These are phyloP conservation scores for Ophiocordyceps camponoti-saundersi DNA, from an alignment of 2,329 filamentous ascomycete species.

Conservation along the genomic window DNA sequence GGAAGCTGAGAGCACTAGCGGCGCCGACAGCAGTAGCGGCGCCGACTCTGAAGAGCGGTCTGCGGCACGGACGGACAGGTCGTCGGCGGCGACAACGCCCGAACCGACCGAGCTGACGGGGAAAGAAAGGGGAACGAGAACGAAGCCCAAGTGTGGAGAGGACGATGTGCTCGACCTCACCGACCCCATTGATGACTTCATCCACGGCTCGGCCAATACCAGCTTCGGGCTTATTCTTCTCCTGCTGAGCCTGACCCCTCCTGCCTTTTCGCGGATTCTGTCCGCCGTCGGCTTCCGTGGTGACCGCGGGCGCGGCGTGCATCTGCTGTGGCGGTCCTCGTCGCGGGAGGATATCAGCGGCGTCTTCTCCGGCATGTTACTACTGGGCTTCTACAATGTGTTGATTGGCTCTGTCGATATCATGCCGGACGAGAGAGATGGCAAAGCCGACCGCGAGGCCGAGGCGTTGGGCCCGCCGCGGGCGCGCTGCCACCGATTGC, in stretches of 20 bases:
- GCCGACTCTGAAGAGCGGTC: not conserved
- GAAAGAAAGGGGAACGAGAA: not conserved
- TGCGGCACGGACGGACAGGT: constrained; percentile 2
- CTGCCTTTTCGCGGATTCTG: constrained; percentile 72
- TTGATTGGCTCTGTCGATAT: constrained; percentile 81
- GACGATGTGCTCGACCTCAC: constrained; percentile 28
- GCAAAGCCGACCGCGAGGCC: constrained; percentile 32
- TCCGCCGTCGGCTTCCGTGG: constrained; percentile 84
- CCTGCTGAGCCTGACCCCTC: constrained; percentile 83
- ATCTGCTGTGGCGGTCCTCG: constrained; percentile 81
- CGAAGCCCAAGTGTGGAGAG: constrained; percentile 12
- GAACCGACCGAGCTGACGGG: not conserved
- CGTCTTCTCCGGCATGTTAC: constrained; percentile 66
- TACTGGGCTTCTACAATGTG: constrained; percentile 79
- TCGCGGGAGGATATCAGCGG: constrained; percentile 79
- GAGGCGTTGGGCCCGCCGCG: constrained; percentile 50
- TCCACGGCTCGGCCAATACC: constrained; percentile 68
- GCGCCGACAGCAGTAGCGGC: not conserved
- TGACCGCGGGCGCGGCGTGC: constrained; percentile 65
- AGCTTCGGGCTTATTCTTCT: constrained; percentile 79
- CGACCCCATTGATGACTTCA: constrained; percentile 68
- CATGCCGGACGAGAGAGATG: constrained; percentile 43
- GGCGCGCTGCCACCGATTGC: constrained; percentile 46
- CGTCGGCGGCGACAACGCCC: constrained; percentile 7
- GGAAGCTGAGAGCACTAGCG: not conserved